Conservation (phyloP, 2,329 filamentous ascomycete genomes). For the Balansia obtecta region DNA sequence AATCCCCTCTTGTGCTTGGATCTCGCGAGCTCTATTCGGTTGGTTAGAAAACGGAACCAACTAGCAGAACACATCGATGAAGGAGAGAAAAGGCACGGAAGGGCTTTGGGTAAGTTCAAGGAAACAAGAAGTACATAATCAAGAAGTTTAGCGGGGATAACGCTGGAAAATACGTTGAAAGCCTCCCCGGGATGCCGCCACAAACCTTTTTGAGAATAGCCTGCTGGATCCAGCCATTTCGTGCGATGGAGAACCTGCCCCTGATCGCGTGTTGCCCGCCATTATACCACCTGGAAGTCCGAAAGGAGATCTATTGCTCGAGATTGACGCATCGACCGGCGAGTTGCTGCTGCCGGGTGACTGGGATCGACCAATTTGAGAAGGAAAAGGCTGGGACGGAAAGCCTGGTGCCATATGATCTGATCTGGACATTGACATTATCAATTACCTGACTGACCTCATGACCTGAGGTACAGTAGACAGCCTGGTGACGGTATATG, state of each 20-base stretch:
- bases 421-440: slow-evolving; percentile 84
- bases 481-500: neutral
- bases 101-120: no score
- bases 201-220: slow-evolving; percentile 86
- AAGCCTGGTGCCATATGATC: slow-evolving; percentile 82
- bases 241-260: slow-evolving; percentile 92
- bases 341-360: slow-evolving; percentile 73
- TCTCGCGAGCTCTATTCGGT: slow-evolving; percentile 73
- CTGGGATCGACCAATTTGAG: slow-evolving; percentile 55
- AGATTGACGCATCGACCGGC: slow-evolving; percentile 60
- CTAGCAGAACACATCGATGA: neutral
- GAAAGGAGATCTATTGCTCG: slow-evolving; percentile 58
- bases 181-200: slow-evolving; percentile 9
- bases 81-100: neutral
- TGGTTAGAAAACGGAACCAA: neutral
- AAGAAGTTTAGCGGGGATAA: neutral
- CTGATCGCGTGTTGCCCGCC: slow-evolving; percentile 54
- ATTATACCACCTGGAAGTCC: slow-evolving; percentile 54
- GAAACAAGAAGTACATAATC: neutral
- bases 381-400: slow-evolving; percentile 52
- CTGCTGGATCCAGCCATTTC: slow-evolving; percentile 62
- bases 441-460: slow-evolving; percentile 50
- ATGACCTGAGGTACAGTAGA: slow-evolving; percentile 6
- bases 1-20: slow-evolving; percentile 90
- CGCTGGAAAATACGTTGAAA: neutral